Evolutionary conservation across 106 monocot genomes (phyloP), one percentile per base, ranked within the genome.

Genomic region (Phalaenopsis aphrodite): DNA sequence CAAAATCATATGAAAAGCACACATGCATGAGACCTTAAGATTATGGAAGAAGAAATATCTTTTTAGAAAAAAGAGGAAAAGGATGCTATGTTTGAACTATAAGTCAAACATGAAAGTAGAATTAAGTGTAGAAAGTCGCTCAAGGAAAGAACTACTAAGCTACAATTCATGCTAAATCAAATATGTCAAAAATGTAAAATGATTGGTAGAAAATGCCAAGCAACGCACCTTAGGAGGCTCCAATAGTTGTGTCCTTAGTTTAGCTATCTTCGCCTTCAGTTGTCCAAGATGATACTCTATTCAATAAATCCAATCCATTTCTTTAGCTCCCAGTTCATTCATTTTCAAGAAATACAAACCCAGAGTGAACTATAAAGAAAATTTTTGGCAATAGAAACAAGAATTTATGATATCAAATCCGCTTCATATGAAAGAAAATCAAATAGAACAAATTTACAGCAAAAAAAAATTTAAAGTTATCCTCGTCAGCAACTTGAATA

Each of bases 231-330:
- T 99, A 79, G 99, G 99, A 81, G 99, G 95, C 69, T 95, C 99
- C 72, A 99, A 86, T 58, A 99, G 78, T 74, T 99, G 99, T 49
- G 99, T 99, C 77, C 99, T 93, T 78, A 99, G 80, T 79, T 99
- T 99, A 83, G 99, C 99, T 86, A 99, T 82, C 77, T 99, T 99
- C 55, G 99, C 95, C 82, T 99, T 99, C 30, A 99, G 89, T 83
- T 99, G 99, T 74, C 99, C 99, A 78, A 99, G 95, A 91, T 99
- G 99, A 71, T 99, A 99, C 78, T 99, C 99, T 99, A 84, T 41
- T 81, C 81, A 38, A 82, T 18, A 74, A 47, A 76, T 36, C 21
- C 14, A 76, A 48, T 24, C 14, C 41, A 18, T 42, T 47, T 45
- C 7, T 75, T 75, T 75, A 75, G 7, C 41, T 11, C 47, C 0